A percentile compares a stretch with the other conserved stretches of the same genome.
Evolutionary conservation across 2,329 filamentous ascomycete species (phyloP).

Genomic region (Monosporascus sp.): DNA sequence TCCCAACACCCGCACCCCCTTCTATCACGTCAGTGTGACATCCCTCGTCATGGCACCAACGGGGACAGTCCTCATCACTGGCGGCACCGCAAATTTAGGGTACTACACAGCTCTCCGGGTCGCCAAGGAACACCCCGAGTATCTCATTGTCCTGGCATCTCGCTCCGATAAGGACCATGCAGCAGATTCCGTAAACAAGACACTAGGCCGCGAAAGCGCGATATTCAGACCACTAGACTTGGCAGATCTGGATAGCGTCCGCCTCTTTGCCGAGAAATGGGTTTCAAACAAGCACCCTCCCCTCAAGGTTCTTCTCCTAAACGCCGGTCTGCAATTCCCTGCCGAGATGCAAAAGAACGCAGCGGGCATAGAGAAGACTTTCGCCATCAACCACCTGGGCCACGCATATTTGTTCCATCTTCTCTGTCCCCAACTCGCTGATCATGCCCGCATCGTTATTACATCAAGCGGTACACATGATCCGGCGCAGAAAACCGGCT

Average conservation of each 20-base stretch:
- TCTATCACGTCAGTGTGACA: no score
- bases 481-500: constrained; percentile 34
- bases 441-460: constrained; percentile 38
- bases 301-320: constrained; percentile 40
- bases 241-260: constrained; percentile 31
- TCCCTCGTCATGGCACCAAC: no score
- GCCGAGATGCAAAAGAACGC: constrained; percentile 25
- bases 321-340: constrained; percentile 43
- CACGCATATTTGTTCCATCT: constrained; percentile 46
- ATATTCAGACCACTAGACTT: constrained; percentile 40
- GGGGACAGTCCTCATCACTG: constrained; percentile 35
- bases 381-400: constrained; percentile 45
- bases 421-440: constrained; percentile 33
- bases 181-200: constrained; percentile 36
- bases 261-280: constrained; percentile 35
- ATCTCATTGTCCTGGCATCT: constrained; percentile 36
- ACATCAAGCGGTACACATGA: constrained; percentile 43
- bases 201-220: constrained; percentile 33
- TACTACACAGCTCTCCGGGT: constrained; percentile 36
- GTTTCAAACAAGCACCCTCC: constrained; percentile 29
- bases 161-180: constrained; percentile 36
- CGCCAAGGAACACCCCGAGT: constrained; percentile 34
- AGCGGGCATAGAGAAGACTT: constrained; percentile 42
- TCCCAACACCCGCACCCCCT: no score
- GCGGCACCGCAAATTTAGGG: constrained; percentile 40